A percentile compares a stretch with the other conserved stretches of the same genome.
Evolutionary conservation across 441 rosid species (phyloP).

Genomic region (Erodium chrysanthum): DNA sequence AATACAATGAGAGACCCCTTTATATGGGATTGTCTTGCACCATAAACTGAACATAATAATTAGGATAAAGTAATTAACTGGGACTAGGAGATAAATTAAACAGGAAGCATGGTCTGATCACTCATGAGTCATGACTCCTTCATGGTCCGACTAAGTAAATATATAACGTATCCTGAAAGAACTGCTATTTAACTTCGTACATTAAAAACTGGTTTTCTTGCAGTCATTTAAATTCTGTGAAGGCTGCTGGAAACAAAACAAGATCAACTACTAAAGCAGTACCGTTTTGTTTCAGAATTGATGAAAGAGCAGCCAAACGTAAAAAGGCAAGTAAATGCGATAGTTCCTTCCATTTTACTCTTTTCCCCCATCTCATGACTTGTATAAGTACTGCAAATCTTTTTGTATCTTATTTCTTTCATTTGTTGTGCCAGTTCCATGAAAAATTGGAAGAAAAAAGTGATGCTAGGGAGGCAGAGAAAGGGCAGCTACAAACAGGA

Average conservation of each 20-base stretch:
- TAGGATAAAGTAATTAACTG: no score
- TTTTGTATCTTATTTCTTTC: conserved; percentile 16
- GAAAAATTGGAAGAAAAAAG: conserved; percentile 60
- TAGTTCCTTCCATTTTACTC: conserved; percentile 7
- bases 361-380: conserved; percentile 2
- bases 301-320: conserved; percentile 70
- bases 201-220: conserved; percentile 16
- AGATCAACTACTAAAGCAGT: conserved; percentile 31
- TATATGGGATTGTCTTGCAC: no score
- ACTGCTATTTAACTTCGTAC: conserved; percentile 10
- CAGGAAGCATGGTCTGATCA: no score
- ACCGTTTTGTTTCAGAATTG: conserved; percentile 75
- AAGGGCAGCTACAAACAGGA: conserved; percentile 25
- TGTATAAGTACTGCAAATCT: background rate
- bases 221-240: conserved; percentile 38
- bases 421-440: conserved; percentile 34
- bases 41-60: no score
- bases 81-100: no score
- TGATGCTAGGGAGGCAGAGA: conserved; percentile 31
- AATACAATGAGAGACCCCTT: no score
- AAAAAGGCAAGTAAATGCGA: conserved; percentile 50
- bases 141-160: background rate
- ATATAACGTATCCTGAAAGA: conserved; percentile 5
- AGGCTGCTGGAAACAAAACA: conserved; percentile 33
- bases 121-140: background rate